These are phyloP conservation scores for Ceratocystis albifundus DNA, from an alignment of 2,329 filamentous ascomycete genomes.

Conservation along the genomic window DNA sequence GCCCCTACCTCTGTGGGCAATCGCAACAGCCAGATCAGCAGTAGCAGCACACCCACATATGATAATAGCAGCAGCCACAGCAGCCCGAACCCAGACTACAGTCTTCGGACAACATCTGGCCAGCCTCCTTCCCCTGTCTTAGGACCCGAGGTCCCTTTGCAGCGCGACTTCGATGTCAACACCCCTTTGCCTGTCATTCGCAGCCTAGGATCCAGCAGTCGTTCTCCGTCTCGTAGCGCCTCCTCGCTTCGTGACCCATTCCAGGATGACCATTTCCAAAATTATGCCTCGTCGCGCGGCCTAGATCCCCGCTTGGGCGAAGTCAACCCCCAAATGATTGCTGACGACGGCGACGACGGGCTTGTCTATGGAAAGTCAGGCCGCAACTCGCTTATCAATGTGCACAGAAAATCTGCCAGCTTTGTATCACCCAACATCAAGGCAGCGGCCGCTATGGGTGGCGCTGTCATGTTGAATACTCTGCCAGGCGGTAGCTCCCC, in stretches of 20 bases:
- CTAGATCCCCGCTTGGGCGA: conserved; percentile 43
- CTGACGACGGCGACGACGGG: conserved; percentile 81
- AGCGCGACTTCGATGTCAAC: conserved; percentile 19
- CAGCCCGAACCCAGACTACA: conserved; percentile 14
- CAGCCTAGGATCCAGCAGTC: neutral
- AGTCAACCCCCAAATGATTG: conserved; percentile 68
- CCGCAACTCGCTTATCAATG: conserved; percentile 48
- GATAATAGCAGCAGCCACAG: neutral
- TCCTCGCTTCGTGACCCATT: conserved; percentile 21
- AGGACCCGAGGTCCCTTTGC: conserved; percentile 20
- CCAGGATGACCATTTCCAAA: conserved; percentile 20
- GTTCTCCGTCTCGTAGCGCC: conserved; percentile 16
- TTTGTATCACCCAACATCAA: conserved; percentile 33
- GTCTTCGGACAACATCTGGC: neutral
- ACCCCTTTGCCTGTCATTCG: conserved; percentile 9
- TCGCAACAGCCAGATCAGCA: conserved; percentile 9
- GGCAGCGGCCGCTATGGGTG: conserved; percentile 35
- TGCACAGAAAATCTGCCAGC: conserved; percentile 32
- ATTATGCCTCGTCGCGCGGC: conserved; percentile 26
- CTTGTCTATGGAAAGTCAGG: conserved; percentile 42
- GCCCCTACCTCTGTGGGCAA: conserved; percentile 5
- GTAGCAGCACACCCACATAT: conserved; percentile 2
- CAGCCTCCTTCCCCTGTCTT: conserved; percentile 15
- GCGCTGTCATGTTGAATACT: conserved; percentile 27
- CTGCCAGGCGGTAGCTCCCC: conserved; percentile 17